phyloP scores from a whole-genome alignment of 2,329 filamentous ascomycete genomes.

The Talaromyces sp. region DNA sequence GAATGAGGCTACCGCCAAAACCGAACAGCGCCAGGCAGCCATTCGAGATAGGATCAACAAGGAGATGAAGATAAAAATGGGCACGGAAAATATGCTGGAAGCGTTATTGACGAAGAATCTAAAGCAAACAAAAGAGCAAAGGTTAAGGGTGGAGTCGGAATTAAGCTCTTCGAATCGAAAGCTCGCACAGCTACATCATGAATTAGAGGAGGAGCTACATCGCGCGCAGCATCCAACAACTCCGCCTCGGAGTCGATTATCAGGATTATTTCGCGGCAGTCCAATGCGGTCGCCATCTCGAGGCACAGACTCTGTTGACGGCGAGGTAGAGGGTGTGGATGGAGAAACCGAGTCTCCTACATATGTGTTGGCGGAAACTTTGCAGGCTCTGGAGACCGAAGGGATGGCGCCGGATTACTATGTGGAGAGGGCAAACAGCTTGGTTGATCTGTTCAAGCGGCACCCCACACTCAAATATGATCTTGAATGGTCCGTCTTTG shows the following conservation, averaged over 20 bases:
- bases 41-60: constrained; percentile 84
- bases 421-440: constrained; percentile 81
- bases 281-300: constrained; percentile 49
- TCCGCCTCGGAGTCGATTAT: constrained; percentile 48
- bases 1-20: constrained; percentile 53
- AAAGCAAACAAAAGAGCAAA: constrained; percentile 87
- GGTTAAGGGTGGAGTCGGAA: constrained; percentile 75
- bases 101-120: constrained; percentile 90
- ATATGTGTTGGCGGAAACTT: constrained; percentile 80
- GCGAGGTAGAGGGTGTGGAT: constrained; percentile 54
- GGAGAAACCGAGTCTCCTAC: constrained; percentile 77
- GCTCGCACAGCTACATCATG: constrained; percentile 54
- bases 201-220: constrained; percentile 57
- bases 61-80: constrained; percentile 96
- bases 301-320: constrained; percentile 33
- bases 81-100: constrained; percentile 96
- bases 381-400: constrained; percentile 83
- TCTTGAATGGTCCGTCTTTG: constrained; percentile 92
- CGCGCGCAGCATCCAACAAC: constrained; percentile 52
- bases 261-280: constrained; percentile 54
- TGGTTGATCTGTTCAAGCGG: constrained; percentile 94
- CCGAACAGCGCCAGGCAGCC: constrained; percentile 68
- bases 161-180: constrained; percentile 80
- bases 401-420: constrained; percentile 93
- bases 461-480: constrained; percentile 95